Conservation (phyloP, 2,329 filamentous ascomycete genomes). For the Fusarium paranaense region DNA sequence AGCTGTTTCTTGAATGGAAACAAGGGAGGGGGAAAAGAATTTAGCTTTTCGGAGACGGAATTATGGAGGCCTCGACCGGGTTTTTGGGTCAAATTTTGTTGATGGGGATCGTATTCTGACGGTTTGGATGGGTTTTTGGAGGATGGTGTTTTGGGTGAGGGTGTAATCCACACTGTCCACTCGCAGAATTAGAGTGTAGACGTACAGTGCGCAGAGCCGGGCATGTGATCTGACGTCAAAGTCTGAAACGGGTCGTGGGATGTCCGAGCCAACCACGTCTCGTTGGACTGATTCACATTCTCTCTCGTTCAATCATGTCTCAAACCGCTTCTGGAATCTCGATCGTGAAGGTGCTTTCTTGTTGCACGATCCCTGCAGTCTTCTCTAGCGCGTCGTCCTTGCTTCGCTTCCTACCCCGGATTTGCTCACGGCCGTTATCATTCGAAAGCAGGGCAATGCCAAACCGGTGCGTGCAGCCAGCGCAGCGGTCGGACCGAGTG, state of each 20-base stretch:
- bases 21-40: background rate
- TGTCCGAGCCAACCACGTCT: slow-evolving; percentile 32
- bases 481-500: slow-evolving; percentile 30
- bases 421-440: slow-evolving; percentile 23
- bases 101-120: slow-evolving; percentile 1
- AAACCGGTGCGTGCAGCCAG: background rate
- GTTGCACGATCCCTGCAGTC: slow-evolving; percentile 32
- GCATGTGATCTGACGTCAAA: slow-evolving; percentile 7
- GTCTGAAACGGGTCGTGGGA: slow-evolving; percentile 16
- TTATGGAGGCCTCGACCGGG: background rate
- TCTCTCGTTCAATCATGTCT: background rate
- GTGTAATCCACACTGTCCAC: slow-evolving; percentile 27
- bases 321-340: slow-evolving; percentile 16
- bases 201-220: slow-evolving; percentile 24
- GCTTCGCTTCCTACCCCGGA: slow-evolving; percentile 27
- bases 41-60: slow-evolving; percentile 1
- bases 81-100: slow-evolving; percentile 7
- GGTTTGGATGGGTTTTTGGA: background rate
- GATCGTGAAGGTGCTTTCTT: slow-evolving; percentile 27
- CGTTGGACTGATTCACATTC: slow-evolving; percentile 9
- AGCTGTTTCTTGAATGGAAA: slow-evolving; percentile 27
- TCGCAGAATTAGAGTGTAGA: fast-evolving
- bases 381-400: slow-evolving; percentile 7
- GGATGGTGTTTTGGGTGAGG: background rate
- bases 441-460: background rate